A percentile compares a stretch with the other conserved stretches of the same genome.
Conservation (phyloP, 2,329 filamentous ascomycete genomes). For the Penicillium sp. region DNA sequence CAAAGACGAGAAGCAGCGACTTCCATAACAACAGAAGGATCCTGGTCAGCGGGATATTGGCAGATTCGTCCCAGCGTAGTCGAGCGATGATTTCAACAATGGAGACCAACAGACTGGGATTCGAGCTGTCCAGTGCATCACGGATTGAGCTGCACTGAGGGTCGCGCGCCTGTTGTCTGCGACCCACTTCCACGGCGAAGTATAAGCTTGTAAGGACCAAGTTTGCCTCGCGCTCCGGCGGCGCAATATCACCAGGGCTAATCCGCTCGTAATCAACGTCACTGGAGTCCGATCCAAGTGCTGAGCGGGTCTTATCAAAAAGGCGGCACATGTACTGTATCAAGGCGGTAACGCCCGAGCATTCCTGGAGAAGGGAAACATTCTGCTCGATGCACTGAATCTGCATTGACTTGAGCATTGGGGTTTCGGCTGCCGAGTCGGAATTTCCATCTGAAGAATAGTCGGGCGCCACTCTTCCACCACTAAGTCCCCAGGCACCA, state of each 20-base stretch:
- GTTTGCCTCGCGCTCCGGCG: constrained; percentile 41
- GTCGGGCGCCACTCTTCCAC: constrained; percentile 43
- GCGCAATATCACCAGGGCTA: constrained; percentile 33
- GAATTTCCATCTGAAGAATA: constrained; percentile 31
- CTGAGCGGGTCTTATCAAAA: constrained; percentile 37
- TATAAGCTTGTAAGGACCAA: constrained; percentile 44
- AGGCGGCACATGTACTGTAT: constrained; percentile 37
- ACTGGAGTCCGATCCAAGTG: constrained; percentile 22
- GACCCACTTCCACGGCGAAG: constrained; percentile 40
- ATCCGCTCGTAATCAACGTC: constrained; percentile 30
- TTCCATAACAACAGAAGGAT: constrained; percentile 90
- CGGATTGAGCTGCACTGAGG: constrained; percentile 22
- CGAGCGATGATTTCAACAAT: constrained; percentile 68
- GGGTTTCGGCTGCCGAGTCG: constrained; percentile 39
- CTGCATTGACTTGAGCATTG: constrained; percentile 48
- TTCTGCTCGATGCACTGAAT: constrained; percentile 47
- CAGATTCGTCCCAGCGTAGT: constrained; percentile 65
- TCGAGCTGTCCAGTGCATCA: constrained; percentile 50
- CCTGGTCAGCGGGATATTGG: constrained; percentile 58
- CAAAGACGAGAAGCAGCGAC: constrained; percentile 79
- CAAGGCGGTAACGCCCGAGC: constrained; percentile 34
- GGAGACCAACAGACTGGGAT: constrained; percentile 68
- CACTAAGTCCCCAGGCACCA: constrained; percentile 68
- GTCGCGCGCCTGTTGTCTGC: constrained; percentile 33
- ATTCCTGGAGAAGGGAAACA: constrained; percentile 37